A percentile compares a stretch with the other conserved stretches of the same genome.
These are phyloP conservation scores for Corchorus olitorius DNA, from an alignment of 345 rosid species.

Conservation along the genomic window DNA sequence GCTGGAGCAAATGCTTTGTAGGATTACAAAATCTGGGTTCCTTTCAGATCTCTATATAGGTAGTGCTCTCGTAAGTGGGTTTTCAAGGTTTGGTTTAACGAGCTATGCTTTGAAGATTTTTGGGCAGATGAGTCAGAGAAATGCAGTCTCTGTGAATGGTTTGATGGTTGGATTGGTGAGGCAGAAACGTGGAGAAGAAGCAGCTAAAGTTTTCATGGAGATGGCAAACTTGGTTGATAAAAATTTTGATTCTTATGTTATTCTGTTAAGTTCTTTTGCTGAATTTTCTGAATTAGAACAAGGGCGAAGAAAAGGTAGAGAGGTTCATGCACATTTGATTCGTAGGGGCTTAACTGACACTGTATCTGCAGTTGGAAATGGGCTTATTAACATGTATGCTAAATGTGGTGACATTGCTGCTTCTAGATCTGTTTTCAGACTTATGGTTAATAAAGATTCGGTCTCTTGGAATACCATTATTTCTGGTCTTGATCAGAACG, in stretches of 20 bases:
- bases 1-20: constrained; percentile 73
- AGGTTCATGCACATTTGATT: constrained; percentile 72
- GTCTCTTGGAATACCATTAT: constrained; percentile 94
- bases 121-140: constrained; percentile 60
- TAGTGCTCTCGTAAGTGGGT: constrained; percentile 78
- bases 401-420: constrained; percentile 64
- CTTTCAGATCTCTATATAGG: constrained; percentile 80
- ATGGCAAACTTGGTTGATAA: constrained; percentile 51
- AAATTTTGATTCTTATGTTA: constrained; percentile 62
- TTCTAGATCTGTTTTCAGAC: constrained; percentile 58
- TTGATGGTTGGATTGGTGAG: constrained; percentile 82
- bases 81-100: constrained; percentile 64
- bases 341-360: constrained; percentile 52
- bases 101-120: constrained; percentile 61
- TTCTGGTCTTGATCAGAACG: constrained; percentile 85
- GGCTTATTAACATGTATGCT: constrained; percentile 86
- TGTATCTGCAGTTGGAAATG: constrained; percentile 70
- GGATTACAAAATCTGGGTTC: constrained; percentile 64
- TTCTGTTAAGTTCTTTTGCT: constrained; percentile 74
- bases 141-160: constrained; percentile 78
- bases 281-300: constrained; percentile 52
- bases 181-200: constrained; percentile 73
- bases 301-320: constrained; percentile 76
- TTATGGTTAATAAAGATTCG: constrained; percentile 66
- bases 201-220: constrained; percentile 57